Evolutionary conservation across 345 rosid species (phyloP), one percentile per base, ranked within the genome.

Genomic region (Citrus cavaleriei): DNA sequence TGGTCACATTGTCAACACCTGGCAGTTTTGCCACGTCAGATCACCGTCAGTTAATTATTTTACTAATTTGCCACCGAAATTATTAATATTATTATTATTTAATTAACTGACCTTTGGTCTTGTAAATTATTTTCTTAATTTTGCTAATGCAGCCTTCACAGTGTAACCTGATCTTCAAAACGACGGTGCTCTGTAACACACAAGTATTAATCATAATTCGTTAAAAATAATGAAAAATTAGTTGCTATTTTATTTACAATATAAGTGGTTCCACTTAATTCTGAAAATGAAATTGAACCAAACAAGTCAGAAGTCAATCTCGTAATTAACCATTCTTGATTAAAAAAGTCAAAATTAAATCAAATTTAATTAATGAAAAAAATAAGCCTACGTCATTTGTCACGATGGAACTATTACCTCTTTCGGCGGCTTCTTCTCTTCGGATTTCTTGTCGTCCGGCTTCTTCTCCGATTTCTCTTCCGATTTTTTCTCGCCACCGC

Each of bases 101-200:
- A 24, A 38, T 58, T 42, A 25, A 25, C 81, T 80, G 5, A 91
- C 97, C 97, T 46, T 84, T 64, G 61, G 69, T 74, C 68, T 85
- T 93, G 66, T 4, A 10, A 70, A 93, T 86, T 46, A 86, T 90
- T 80, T 75, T 91, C 58, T 57, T 54, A 54, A 54, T 54, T 54
- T 54, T 54, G 58, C 70, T 76, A n/a, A 89, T 85, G 80, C 97
- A 93, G n/a, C 91, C 91, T 12, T 91, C 92, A 37, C 97, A 93
- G 79, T 93, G 97, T n/a, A 88, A 73, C 72, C 83, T 79, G 30
- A 89, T 86, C 85, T 90, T 91, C 74, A 93, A 51, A 72, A 89
- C 88, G 77, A 88, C 90, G 16, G 91, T 85, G 58, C 84, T 86
- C 97, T 91, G 91, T 16, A 83, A 58, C 34, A 30, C 21, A 34